Conservation (phyloP, 495 filamentous ascomycete species). For the Hypoxylon subgilvum region DNA sequence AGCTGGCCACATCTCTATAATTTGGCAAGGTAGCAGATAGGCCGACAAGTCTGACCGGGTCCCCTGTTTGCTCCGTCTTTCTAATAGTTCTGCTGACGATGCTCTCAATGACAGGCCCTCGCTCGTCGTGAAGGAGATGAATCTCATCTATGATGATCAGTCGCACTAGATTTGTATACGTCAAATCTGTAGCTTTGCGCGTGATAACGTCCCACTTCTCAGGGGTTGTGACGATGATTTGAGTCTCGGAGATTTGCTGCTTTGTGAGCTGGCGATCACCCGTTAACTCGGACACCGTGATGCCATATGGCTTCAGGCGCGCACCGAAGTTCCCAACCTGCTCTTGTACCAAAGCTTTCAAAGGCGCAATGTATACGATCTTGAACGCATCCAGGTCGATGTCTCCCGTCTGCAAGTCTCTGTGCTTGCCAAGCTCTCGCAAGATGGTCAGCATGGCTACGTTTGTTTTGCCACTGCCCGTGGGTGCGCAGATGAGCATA, state of each 20-base stretch:
- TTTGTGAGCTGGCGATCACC: conserved; percentile 98
- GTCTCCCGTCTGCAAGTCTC: conserved; percentile 82
- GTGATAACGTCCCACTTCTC: conserved; percentile 99
- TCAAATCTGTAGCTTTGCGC: conserved; percentile 93
- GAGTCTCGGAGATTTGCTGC: conserved; percentile 95
- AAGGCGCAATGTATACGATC: conserved; percentile 90
- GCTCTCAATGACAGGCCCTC: conserved; percentile 94
- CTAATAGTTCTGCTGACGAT: conserved; percentile 95
- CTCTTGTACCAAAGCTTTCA: conserved; percentile 96
- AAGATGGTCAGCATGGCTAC: conserved; percentile 97
- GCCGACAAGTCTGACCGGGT: conserved; percentile 87
- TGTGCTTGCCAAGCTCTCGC: conserved; percentile 94
- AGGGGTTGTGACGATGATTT: conserved; percentile 97
- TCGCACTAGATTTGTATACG: conserved; percentile 94
- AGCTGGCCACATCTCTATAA: conserved; percentile 94
- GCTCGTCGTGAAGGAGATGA: conserved; percentile 95
- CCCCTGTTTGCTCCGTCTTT: conserved; percentile 88
- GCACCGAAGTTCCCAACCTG: conserved; percentile 97
- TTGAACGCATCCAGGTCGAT: conserved; percentile 97
- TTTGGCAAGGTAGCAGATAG: conserved; percentile 96
- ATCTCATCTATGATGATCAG: conserved; percentile 98
- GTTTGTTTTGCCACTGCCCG: conserved; percentile 97
- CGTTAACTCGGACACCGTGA: conserved; percentile 90
- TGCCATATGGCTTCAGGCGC: conserved; percentile 86
- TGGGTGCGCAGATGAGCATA: conserved; percentile 96